Evolutionary conservation across 768 basidiomycete species (phyloP), one percentile per base, ranked within the genome.

Genomic region (Tephrocybe rancida): DNA sequence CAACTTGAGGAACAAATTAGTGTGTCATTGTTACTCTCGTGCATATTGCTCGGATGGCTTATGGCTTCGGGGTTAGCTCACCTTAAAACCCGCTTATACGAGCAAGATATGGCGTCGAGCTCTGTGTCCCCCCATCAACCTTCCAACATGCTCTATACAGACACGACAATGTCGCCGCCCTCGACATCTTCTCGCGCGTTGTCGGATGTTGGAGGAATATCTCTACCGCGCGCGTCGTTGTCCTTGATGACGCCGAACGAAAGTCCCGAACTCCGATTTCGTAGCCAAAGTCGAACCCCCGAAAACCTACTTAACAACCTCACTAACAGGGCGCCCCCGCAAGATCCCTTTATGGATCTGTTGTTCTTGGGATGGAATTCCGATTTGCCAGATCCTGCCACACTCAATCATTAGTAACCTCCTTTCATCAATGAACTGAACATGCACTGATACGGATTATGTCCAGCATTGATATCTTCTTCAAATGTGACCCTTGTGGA

Each of bases 401-500:
- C 83, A 14, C 74, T 93, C 26, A 81, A 85, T 60, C 89, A 90
- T 68, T 90, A 89, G 90, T 92, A 59, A 53, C 86, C 75, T n/a
- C 48, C 48, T 18, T 46, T 50, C 52, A 29, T 44, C 16, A 49
- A 46, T 44, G n/a, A n/a, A 41, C 48, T 44, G 48, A 38, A 27
- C 38, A 46, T 45, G 48, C 26, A 56, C 35, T 45, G n/a, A 18
- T 41, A 18, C 58, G 61, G 27, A 54, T 35, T 52, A 35, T 42
- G 44, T 55, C 13, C 60, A 94, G 91, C 56, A 83, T 96, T 64
- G 90, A 94, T 30, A 76, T 89, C 10, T 97, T 94, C 72, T 97
- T 96, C 70, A 83, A 84, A 65, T 87, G 86, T 61, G 92, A 95
- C 66, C 92, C 93, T 38, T 92, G 91, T 63, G 85, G 90, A 42